Percentiles rank a stretch among this genome's conserved stretches.
phyloP scores from a whole-genome alignment of 2,329 filamentous ascomycete genomes.

The Pseudonectria foliicola region DNA sequence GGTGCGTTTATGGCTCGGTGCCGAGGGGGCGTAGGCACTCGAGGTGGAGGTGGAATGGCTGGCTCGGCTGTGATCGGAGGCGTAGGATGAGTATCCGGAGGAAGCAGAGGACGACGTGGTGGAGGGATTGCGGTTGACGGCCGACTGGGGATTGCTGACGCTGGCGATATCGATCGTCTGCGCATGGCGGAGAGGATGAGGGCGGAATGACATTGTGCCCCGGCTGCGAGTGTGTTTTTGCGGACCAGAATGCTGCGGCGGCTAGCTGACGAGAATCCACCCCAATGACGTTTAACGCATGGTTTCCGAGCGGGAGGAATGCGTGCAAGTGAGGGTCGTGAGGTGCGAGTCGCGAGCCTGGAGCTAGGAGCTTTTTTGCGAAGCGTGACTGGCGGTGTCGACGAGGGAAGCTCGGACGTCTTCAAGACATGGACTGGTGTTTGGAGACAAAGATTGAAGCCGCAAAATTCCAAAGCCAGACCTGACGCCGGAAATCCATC shows the following conservation, averaged over 20 bases:
- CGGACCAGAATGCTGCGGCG: constrained; percentile 12
- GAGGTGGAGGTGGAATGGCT: constrained; percentile 67
- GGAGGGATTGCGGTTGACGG: constrained; percentile 56
- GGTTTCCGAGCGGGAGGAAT: constrained; percentile 21
- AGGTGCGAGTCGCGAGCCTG: constrained; percentile 18
- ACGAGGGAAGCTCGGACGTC: not conserved
- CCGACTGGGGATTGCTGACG: constrained; percentile 27
- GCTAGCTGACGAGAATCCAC: too few species aligned
- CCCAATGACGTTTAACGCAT: constrained; percentile 25
- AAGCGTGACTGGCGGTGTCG: constrained; percentile 4
- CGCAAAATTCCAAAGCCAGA: constrained; percentile 16
- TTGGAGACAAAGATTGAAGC: not conserved
- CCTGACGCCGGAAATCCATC: constrained; percentile 11
- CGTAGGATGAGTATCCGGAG: constrained; percentile 57
- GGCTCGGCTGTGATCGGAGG: constrained; percentile 49
- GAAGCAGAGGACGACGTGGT: constrained; percentile 66
- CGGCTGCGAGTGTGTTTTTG: constrained; percentile 8
- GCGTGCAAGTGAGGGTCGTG: constrained; percentile 10
- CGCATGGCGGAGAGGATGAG: constrained; percentile 51
- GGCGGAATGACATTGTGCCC: constrained; percentile 55
- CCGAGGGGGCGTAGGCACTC: constrained; percentile 41
- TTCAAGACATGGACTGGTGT: not conserved
- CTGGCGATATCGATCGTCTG: constrained; percentile 41
- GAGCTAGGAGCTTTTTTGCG: constrained; percentile 1
- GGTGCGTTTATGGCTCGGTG: constrained; percentile 60